phyloP scores from a whole-genome alignment of 176 grass and related monocot genomes.

The Tillandsia leiboldiana region DNA sequence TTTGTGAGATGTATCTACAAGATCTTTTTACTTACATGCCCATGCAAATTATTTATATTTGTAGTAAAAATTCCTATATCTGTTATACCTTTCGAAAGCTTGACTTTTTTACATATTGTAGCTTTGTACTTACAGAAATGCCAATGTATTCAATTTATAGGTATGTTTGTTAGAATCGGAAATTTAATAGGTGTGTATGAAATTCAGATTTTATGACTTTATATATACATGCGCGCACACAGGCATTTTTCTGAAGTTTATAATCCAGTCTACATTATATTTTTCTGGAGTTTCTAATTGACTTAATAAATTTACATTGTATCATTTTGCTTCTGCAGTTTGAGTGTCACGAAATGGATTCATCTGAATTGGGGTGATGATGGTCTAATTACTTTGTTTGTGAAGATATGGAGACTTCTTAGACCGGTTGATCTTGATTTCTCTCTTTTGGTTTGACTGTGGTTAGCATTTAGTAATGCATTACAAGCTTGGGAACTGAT shows the following conservation, averaged over 20 bases:
- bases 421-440: slow-evolving; percentile 48
- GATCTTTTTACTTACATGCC: no score
- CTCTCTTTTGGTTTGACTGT: background rate
- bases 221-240: no score
- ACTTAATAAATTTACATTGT: background rate
- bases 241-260: background rate
- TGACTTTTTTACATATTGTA: background rate
- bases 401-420: slow-evolving; percentile 89
- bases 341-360: slow-evolving; percentile 99
- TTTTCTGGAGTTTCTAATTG: background rate
- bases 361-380: slow-evolving; percentile 98
- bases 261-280: background rate
- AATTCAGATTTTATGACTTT: background rate
- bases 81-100: no score
- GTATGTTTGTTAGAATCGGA: background rate
- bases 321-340: slow-evolving; percentile 45
- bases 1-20: no score
- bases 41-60: no score
- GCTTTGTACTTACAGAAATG: background rate
- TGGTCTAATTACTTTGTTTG: slow-evolving; percentile 74
- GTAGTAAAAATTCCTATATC: no score
- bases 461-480: no score
- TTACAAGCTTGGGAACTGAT: background rate
- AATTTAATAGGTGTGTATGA: no score
- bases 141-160: background rate